A percentile compares a stretch with the other conserved stretches of the same genome.
phyloP scores from a whole-genome alignment of 371 early-diverging fungal species.

The Parasitella parasitica region DNA sequence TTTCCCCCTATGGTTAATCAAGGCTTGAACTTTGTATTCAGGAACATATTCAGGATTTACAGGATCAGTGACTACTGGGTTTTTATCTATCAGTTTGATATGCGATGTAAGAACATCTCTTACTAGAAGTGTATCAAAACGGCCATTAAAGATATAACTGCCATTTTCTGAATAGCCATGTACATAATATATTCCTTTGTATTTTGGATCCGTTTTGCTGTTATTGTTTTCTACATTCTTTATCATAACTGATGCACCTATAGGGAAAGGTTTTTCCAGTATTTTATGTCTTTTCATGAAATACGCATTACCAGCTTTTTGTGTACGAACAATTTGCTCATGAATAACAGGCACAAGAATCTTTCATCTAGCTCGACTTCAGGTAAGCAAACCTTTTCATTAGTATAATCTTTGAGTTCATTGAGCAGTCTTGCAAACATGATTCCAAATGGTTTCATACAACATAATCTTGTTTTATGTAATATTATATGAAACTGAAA shows the following conservation, averaged over 20 bases:
- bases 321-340: neutral
- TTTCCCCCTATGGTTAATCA: neutral
- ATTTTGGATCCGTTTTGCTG: neutral
- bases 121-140: neutral
- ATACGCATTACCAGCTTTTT: neutral
- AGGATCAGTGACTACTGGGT: too few relatives aligned
- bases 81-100: neutral
- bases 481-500: too few relatives aligned
- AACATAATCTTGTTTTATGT: neutral
- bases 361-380: neutral
- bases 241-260: constrained; percentile 2
- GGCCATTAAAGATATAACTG: neutral
- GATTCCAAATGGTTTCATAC: neutral
- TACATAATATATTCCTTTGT: neutral
- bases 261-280: neutral
- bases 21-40: neutral
- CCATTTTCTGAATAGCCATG: neutral
- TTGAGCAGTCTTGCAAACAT: neutral
- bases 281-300: constrained; percentile 3
- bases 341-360: neutral
- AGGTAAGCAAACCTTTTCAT: neutral
- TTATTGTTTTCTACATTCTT: neutral
- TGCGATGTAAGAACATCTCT: neutral
- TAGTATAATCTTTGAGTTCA: neutral
- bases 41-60: neutral